Conservation (phyloP, 2,329 filamentous ascomycete genomes). For the Fusarium keratoplasticum region DNA sequence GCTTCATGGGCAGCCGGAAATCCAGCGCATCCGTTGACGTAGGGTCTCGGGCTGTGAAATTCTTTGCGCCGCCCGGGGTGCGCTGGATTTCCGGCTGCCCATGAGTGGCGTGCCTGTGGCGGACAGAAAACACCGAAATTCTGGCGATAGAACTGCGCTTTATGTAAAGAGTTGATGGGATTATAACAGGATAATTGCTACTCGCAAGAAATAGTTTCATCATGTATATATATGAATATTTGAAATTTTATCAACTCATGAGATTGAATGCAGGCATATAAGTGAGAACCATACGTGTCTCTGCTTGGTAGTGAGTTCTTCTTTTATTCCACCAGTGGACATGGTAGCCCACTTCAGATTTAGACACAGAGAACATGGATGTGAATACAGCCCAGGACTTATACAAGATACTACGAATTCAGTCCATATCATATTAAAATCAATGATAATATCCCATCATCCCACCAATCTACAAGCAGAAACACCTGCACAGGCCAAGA, state of each 20-base stretch:
- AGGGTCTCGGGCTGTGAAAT: background rate
- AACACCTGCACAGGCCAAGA: background rate
- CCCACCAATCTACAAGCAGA: background rate
- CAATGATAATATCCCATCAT: background rate
- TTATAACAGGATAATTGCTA: rapidly evolving
- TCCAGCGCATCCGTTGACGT: background rate
- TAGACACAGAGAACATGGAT: background rate
- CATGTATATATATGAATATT: background rate
- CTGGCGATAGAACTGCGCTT: background rate
- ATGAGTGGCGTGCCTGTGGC: background rate
- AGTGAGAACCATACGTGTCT: background rate
- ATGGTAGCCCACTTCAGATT: background rate
- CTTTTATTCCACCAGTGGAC: background rate
- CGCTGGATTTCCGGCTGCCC: background rate
- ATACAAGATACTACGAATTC: background rate
- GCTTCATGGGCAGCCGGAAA: background rate
- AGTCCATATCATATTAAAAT: background rate
- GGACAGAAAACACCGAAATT: background rate
- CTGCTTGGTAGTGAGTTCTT: background rate
- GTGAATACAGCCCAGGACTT: background rate
- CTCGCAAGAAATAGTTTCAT: rapidly evolving
- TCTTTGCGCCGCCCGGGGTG: background rate
- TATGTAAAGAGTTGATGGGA: background rate
- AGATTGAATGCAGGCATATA: background rate
- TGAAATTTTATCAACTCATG: background rate